A percentile compares a stretch with the other conserved stretches of the same genome.
Conservation (phyloP, 2,329 filamentous ascomycete species). For the Bipolaris oryzae region DNA sequence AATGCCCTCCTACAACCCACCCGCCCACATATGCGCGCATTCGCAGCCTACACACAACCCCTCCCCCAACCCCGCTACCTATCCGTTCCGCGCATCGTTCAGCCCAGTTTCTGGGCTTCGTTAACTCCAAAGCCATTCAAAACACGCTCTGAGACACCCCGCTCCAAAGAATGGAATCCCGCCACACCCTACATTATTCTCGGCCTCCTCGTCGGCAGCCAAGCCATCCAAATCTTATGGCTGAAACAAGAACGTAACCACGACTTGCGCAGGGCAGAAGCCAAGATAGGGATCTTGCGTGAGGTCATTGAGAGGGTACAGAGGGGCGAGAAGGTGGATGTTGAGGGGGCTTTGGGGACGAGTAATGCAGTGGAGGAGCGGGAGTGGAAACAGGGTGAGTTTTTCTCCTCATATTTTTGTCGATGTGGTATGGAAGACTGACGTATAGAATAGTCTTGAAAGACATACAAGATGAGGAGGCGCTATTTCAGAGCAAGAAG, state of each 20-base stretch:
- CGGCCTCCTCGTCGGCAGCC: constrained; percentile 84
- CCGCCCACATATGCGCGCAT: constrained; percentile 30
- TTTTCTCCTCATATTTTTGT: background rate
- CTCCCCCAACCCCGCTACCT: constrained; percentile 28
- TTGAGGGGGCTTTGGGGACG: constrained; percentile 79
- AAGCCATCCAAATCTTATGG: constrained; percentile 90
- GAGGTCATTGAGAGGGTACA: constrained; percentile 67
- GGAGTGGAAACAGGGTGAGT: constrained; percentile 85
- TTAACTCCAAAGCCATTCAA: constrained; percentile 45
- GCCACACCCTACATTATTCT: constrained; percentile 70
- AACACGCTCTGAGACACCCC: constrained; percentile 12
- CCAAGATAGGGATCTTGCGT: constrained; percentile 74
- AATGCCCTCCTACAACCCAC: constrained; percentile 19
- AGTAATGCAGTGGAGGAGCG: constrained; percentile 75
- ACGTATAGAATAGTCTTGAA: constrained; percentile 59
- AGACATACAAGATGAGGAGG: constrained; percentile 70
- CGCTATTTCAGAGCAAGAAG: constrained; percentile 55
- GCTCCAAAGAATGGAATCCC: constrained; percentile 57
- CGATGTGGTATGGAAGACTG: constrained; percentile 14
- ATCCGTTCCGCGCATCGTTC: constrained; percentile 44
- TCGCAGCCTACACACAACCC: constrained; percentile 27
- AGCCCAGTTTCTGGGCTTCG: constrained; percentile 47
- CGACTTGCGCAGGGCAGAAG: constrained; percentile 76
- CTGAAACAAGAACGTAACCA: constrained; percentile 76
- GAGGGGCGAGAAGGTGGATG: constrained; percentile 61